Conservation (phyloP, 495 filamentous ascomycete genomes). For the Penicillium angulare region DNA sequence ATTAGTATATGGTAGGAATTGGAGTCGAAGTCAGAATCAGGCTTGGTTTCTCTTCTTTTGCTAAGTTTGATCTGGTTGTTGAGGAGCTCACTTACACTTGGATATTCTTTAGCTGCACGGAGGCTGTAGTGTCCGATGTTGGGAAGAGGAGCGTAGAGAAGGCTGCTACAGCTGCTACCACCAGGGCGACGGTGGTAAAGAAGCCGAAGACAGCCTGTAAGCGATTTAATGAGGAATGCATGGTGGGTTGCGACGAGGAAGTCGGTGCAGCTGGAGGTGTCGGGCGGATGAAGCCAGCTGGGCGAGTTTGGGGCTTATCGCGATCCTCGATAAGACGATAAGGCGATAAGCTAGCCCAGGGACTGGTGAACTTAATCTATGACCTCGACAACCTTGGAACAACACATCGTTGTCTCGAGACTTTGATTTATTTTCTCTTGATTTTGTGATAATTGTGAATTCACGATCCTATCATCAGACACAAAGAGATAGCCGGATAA, state of each 20-base stretch:
- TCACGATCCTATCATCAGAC: no score
- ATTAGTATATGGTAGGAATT: not conserved
- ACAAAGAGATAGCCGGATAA: no score
- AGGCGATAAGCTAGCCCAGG: slow-evolving; percentile 17
- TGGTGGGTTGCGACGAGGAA: slow-evolving; percentile 37
- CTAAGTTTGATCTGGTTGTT: not conserved
- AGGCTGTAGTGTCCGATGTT: slow-evolving; percentile 59
- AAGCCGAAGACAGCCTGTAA: slow-evolving; percentile 93
- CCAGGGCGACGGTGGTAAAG: slow-evolving; percentile 91
- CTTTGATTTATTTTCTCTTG: no score
- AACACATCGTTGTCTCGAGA: no score
- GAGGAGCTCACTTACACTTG: slow-evolving; percentile 67
- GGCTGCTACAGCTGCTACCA: slow-evolving; percentile 75
- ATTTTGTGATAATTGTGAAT: no score
- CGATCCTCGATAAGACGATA: slow-evolving; percentile 5
- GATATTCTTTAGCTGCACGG: slow-evolving; percentile 69
- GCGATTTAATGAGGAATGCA: slow-evolving; percentile 85
- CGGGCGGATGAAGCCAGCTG: slow-evolving; percentile 38
- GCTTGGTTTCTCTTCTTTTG: not conserved
- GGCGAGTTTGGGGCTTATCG: slow-evolving; percentile 29
- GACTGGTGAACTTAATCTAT: no score
- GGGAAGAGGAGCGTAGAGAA: slow-evolving; percentile 71
- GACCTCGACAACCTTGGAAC: no score
- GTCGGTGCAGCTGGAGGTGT: not conserved
- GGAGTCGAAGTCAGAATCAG: no score